Conservation (phyloP, 1,139 yeast species). For the Pneumocystis canis region DNA sequence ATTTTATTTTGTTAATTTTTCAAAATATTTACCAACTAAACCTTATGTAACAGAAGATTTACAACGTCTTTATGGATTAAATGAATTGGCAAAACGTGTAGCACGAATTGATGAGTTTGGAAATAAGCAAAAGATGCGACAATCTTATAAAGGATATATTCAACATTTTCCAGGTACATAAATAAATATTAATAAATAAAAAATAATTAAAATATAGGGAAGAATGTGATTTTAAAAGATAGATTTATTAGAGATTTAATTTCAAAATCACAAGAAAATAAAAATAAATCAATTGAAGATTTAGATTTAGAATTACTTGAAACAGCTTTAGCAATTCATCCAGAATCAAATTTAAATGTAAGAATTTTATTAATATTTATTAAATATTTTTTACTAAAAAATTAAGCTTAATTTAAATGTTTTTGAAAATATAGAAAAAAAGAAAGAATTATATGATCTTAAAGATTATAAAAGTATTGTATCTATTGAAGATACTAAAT, state of each 20-base stretch:
- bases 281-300: background rate
- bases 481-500: background rate
- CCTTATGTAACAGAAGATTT: slow-evolving; percentile 8
- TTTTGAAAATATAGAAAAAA: background rate
- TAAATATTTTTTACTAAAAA: background rate
- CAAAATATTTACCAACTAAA: background rate
- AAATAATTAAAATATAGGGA: no score
- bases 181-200: no score
- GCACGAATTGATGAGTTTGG: slow-evolving; percentile 10
- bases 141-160: background rate
- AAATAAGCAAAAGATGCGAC: slow-evolving; percentile 3
- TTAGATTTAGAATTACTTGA: background rate
- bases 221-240: background rate
- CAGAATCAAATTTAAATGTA: background rate
- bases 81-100: slow-evolving; percentile 7
- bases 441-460: background rate
- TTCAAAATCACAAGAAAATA: background rate
- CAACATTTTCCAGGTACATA: background rate
- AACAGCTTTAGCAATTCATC: background rate
- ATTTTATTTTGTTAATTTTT: slow-evolving; percentile 1
- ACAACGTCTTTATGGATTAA: slow-evolving; percentile 4
- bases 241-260: background rate
- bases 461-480: background rate
- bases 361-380: background rate
- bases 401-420: background rate